Conservation (phyloP, 768 basidiomycete species). For the Termitomyces eurrhizus region DNA sequence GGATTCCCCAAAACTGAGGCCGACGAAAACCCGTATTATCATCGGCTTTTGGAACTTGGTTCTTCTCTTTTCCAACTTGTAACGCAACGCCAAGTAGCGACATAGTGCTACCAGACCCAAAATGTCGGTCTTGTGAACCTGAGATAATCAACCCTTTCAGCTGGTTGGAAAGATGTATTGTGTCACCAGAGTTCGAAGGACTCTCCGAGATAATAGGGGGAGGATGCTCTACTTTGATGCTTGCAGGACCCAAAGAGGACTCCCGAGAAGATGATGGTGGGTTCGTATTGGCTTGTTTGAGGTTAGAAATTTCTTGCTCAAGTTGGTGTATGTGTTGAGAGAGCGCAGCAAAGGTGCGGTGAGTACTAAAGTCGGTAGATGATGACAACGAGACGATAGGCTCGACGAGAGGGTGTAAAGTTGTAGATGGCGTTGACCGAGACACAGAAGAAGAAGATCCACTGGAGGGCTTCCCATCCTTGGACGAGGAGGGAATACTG, state of each 20-base stretch:
- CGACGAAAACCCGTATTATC: constrained; percentile 4
- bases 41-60: not conserved
- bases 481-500: not conserved
- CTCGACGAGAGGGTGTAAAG: constrained; percentile 12
- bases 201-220: not conserved
- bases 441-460: not conserved
- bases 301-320: constrained; percentile 15
- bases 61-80: constrained; percentile 12
- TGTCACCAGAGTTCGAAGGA: constrained; percentile 2
- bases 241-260: constrained; percentile 2
- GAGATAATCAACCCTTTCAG: constrained; percentile 15
- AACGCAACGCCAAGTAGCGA: constrained; percentile 18
- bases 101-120: constrained; percentile 17
- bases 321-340: constrained; percentile 13
- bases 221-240: not conserved
- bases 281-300: constrained; percentile 3
- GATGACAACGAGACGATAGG: constrained; percentile 11
- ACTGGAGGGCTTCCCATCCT: not conserved
- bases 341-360: constrained; percentile 9
- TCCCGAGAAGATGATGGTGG: not conserved
- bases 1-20: constrained; percentile 16
- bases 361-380: constrained; percentile 8
- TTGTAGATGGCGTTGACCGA: not conserved
- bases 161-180: constrained; percentile 11
- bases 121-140: constrained; percentile 13